These are phyloP conservation scores for Fusarium nisikadoi DNA, from an alignment of 2,329 filamentous ascomycete genomes.

Conservation along the genomic window DNA sequence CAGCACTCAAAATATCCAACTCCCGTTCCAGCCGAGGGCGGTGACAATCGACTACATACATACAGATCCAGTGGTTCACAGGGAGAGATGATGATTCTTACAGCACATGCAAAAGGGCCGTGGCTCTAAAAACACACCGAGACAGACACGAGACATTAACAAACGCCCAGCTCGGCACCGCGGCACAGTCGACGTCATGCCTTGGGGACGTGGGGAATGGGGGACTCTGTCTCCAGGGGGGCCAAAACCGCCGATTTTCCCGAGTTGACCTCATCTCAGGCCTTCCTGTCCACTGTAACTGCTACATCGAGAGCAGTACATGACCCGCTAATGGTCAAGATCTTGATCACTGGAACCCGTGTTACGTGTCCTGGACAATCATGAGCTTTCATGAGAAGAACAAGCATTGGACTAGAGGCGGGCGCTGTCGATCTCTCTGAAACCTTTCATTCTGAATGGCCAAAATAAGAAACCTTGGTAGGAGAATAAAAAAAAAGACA, in stretches of 20 bases:
- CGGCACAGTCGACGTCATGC: conserved; percentile 45
- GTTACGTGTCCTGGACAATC: conserved; percentile 9
- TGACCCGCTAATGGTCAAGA: neutral
- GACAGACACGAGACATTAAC: conserved; percentile 25
- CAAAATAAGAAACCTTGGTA: conserved; percentile 3
- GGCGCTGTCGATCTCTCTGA: conserved; percentile 25
- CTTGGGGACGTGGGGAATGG: conserved; percentile 39
- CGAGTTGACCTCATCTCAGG: conserved; percentile 32
- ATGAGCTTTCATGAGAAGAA: neutral
- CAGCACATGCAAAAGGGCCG: conserved; percentile 3
- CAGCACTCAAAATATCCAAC: conserved; percentile 2
- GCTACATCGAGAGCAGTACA: neutral
- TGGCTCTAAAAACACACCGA: conserved; percentile 25
- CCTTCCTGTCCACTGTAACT: conserved; percentile 3
- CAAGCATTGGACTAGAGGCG: conserved; percentile 10
- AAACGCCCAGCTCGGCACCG: conserved; percentile 37
- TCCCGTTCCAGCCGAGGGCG: conserved; percentile 23
- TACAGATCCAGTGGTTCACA: conserved; percentile 2
- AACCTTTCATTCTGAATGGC: conserved; percentile 23
- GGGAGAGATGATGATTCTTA: neutral
- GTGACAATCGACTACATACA: conserved; percentile 8
- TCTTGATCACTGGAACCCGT: conserved; percentile 10
- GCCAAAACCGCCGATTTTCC: conserved; percentile 43
- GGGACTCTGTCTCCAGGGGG: conserved; percentile 17
- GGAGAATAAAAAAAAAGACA: neutral